A percentile compares a stretch with the other conserved stretches of the same genome.
Conservation (phyloP, 495 filamentous ascomycete species). For the Margaritispora aquatica region DNA sequence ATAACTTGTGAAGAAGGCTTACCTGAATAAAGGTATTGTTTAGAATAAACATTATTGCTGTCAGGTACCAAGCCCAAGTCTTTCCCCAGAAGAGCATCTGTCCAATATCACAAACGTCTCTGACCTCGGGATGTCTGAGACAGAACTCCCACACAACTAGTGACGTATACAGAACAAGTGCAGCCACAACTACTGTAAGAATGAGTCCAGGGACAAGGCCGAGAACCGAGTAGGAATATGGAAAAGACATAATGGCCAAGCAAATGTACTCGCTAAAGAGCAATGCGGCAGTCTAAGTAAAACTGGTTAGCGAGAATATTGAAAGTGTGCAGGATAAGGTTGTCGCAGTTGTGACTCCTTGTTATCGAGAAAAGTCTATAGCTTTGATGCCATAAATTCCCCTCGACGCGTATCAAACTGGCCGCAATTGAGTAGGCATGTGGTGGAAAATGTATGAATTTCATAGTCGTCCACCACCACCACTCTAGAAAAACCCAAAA, state of each 20-base stretch:
- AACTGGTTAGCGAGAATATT: background rate
- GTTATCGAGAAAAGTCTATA: too few species aligned
- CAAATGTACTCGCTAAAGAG: constrained; percentile 92
- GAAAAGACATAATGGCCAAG: constrained; percentile 91
- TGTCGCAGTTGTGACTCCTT: too few species aligned
- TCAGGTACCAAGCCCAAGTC: constrained; percentile 74
- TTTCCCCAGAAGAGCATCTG: constrained; percentile 81
- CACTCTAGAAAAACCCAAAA: background rate
- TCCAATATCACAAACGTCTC: constrained; percentile 87
- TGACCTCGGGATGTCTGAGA: constrained; percentile 76
- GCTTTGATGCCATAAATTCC: too few species aligned
- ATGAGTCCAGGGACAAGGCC: constrained; percentile 85
- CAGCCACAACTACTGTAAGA: constrained; percentile 68
- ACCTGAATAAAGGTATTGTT: constrained; percentile 88
- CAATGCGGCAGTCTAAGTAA: constrained; percentile 66
- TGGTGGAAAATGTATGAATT: too few species aligned
- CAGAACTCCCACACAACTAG: constrained; percentile 81
- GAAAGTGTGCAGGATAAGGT: background rate
- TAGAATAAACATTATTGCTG: constrained; percentile 80
- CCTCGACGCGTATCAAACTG: too few species aligned
- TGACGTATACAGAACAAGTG: constrained; percentile 77
- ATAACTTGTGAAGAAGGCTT: background rate
- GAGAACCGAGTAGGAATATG: constrained; percentile 80
- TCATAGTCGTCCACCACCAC: too few species aligned
- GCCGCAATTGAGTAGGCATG: too few species aligned